Conservation (phyloP, 345 rosid genomes). For the Dovyalis caffra region DNA sequence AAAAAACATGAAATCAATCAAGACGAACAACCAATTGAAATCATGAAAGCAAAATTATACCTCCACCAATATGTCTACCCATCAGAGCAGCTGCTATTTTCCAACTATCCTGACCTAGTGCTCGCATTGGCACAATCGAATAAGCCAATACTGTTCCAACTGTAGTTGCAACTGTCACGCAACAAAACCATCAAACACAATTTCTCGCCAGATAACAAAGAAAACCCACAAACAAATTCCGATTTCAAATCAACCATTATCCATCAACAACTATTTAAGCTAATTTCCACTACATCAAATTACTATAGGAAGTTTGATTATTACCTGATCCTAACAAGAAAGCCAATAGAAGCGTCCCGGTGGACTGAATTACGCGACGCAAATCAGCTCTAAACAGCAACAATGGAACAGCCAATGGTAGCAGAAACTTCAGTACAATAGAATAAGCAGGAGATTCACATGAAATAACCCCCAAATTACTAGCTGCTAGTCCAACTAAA, state of each 20-base stretch:
- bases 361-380: background rate
- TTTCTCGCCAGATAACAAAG: background rate
- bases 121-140: constrained; percentile 29
- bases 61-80: constrained; percentile 93
- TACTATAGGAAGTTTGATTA: constrained; percentile 17
- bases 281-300: background rate
- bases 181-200: constrained; percentile 48
- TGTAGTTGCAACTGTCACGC: background rate
- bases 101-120: constrained; percentile 86
- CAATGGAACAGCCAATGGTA: constrained; percentile 76
- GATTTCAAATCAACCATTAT: background rate
- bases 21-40: background rate
- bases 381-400: constrained; percentile 30
- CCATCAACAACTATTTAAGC: background rate
- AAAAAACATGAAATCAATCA: background rate
- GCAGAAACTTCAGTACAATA: constrained; percentile 63
- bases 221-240: background rate
- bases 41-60: constrained; percentile 17
- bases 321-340: background rate
- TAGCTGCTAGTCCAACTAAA: constrained; percentile 73
- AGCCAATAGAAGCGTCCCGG: background rate
- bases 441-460: constrained; percentile 64
- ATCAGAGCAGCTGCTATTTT: constrained; percentile 93
- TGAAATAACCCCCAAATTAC: constrained; percentile 74
- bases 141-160: background rate